A percentile compares a stretch with the other conserved stretches of the same genome.
Evolutionary conservation across 345 rosid species (phyloP).

Genomic region (Lepidium didymum): DNA sequence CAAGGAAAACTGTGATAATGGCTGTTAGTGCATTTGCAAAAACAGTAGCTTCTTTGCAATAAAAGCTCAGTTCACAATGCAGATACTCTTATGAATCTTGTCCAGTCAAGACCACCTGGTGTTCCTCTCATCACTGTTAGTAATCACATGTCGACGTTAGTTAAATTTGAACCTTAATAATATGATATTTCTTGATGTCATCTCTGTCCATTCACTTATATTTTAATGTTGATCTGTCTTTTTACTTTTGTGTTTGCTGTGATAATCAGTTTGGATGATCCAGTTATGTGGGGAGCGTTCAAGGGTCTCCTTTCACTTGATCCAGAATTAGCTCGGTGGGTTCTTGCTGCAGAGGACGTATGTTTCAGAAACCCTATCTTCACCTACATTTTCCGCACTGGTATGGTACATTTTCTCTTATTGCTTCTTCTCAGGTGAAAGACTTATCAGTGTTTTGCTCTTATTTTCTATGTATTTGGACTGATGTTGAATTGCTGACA

Average conservation of each 20-base stretch:
- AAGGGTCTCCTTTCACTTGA: slow-evolving; percentile 62
- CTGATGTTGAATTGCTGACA: neutral
- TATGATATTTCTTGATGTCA: neutral
- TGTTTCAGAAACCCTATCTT: slow-evolving; percentile 59
- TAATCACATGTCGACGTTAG: slow-evolving; percentile 96
- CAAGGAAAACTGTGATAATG: slow-evolving; percentile 58
- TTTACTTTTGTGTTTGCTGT: neutral
- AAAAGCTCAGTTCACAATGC: slow-evolving; percentile 66
- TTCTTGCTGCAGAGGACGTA: slow-evolving; percentile 88
- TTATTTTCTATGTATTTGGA: neutral
- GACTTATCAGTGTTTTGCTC: neutral
- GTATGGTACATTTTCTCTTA: slow-evolving; percentile 19
- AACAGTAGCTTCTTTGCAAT: slow-evolving; percentile 57
- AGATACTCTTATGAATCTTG: slow-evolving; percentile 62
- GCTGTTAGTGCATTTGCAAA: slow-evolving; percentile 70
- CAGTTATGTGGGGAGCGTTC: slow-evolving; percentile 82
- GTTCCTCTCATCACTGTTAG: slow-evolving; percentile 89
- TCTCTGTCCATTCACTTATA: slow-evolving; percentile 1
- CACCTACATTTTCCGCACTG: slow-evolving; percentile 72
- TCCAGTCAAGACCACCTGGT: slow-evolving; percentile 61
- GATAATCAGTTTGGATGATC: slow-evolving; percentile 73
- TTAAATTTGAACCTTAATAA: slow-evolving; percentile 8
- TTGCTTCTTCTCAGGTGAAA: neutral
- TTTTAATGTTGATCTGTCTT: neutral
- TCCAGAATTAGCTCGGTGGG: slow-evolving; percentile 70